These are phyloP conservation scores for Ocimum tenuiflorum DNA, from an alignment of 257 asterid genomes.

Conservation along the genomic window DNA sequence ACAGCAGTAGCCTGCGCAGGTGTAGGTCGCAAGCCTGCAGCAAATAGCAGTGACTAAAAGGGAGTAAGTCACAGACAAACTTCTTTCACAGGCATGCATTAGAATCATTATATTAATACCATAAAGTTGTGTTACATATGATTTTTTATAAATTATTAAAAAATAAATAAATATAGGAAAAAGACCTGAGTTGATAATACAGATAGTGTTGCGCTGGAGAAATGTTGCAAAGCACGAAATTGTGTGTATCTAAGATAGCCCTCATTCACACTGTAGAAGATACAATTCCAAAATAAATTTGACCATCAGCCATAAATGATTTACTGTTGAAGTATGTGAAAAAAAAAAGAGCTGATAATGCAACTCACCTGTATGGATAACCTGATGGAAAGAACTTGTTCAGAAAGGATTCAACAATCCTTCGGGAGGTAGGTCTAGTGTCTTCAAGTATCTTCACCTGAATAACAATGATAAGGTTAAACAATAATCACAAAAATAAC, in stretches of 20 bases:
- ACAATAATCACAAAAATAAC: background rate
- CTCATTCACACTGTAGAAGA: constrained; percentile 73
- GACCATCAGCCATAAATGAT: background rate
- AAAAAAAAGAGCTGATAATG: constrained; percentile 2
- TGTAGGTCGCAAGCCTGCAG: constrained; percentile 99
- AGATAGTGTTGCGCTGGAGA: constrained; percentile 84
- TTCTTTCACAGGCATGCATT: constrained; percentile 12
- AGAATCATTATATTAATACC: constrained; percentile 7
- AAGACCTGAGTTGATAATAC: constrained; percentile 96
- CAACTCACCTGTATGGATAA: constrained; percentile 72
- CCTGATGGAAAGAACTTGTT: constrained; percentile 93
- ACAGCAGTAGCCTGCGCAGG: constrained; percentile 99
- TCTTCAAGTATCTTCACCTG: constrained; percentile 79
- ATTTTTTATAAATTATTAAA: background rate
- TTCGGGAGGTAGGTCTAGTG: constrained; percentile 57
- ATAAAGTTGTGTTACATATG: background rate
- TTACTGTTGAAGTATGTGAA: background rate
- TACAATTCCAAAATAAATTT: background rate
- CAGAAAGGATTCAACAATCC: constrained; percentile 58
- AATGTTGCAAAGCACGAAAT: constrained; percentile 91
- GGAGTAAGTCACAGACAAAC: constrained; percentile 30
- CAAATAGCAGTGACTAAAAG: constrained; percentile 88
- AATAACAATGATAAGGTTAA: constrained; percentile 3
- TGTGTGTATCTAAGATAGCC: constrained; percentile 94
- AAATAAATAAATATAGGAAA: constrained; percentile 21